A percentile compares a stretch with the other conserved stretches of the same genome.
Conservation (phyloP, 176 grass and related monocot genomes). For the Aegilops longissima region DNA sequence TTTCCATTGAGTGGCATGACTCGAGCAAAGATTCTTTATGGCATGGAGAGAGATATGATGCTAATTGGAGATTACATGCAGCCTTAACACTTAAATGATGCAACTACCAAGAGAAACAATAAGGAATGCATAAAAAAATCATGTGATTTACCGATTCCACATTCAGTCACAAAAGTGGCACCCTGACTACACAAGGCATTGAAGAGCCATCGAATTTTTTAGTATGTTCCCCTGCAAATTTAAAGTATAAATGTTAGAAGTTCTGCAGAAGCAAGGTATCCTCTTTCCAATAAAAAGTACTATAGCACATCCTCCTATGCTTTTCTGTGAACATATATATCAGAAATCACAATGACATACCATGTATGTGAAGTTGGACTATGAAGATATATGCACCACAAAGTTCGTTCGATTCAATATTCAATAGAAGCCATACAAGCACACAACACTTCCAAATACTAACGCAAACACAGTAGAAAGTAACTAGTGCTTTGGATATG, state of each 20-base stretch:
- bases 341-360: not conserved
- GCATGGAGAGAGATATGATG: not conserved
- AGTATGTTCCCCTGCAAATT: constrained; percentile 14
- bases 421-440: not conserved
- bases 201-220: constrained; percentile 17
- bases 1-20: constrained; percentile 25
- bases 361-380: not conserved
- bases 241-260: constrained; percentile 25
- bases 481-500: not conserved
- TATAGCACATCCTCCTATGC: constrained; percentile 11
- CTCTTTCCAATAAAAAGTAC: not conserved
- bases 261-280: constrained; percentile 5
- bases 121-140: constrained; percentile 6
- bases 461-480: not conserved
- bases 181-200: constrained; percentile 4
- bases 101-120: constrained; percentile 6
- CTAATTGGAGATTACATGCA: constrained; percentile 15
- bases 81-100: not conserved
- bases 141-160: not conserved
- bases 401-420: not conserved
- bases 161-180: not conserved
- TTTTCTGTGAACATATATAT: constrained; percentile 1
- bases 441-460: not conserved
- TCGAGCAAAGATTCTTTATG: constrained; percentile 8
- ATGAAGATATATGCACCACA: constrained; percentile 18